Base-by-base conservation (phyloP, 345 rosid species). In the Corymbia maculata region DNA sequence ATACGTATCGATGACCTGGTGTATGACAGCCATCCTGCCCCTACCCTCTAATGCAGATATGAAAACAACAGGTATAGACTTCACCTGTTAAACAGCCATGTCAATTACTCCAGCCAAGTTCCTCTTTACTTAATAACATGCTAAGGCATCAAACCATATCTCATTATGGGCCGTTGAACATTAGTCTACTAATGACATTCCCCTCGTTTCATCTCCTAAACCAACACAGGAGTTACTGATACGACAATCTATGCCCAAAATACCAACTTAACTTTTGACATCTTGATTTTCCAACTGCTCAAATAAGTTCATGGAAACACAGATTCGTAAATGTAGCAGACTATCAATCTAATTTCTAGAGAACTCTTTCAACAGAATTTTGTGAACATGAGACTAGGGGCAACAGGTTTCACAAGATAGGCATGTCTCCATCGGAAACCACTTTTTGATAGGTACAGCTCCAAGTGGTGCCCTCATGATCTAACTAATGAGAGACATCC, bases 11-110 rank as follows among this genome's bases (percentile, higher is more conserved):
- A 93, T 90, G 52, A 97, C 99, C 92, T 96, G 92, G 44, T 52
- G 93, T 98, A 97, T 93, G 85, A 98, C 98, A 66, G 94, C 93
- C 51, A 90, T 87, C 52, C 97, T 93, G 75, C 98, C 99, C 90
- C 91, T 97, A 87, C 99, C 98, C 85, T 98, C 98, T 91, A 96
- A 89, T 52, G 99, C 99, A 50, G 99, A 97, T 87, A 90, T 95
- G 90, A 97, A 98, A 87, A 98, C 92, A 79, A 96, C 95, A 0
- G 99, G 98, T 88, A 98, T 95, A 87, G 98, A 97, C 1, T 97
- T 93, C 68, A 96, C 93, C 99, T 98, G 94, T 91, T 75, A 87
- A 30, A 86, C 64, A 79, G 87, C 9, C 86, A 85, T 52, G 70
- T 75, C 82, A 75, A 70, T 32, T 45, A 70, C 80, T 70, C 12